Base-by-base conservation (phyloP, 2,329 filamentous ascomycete species). In the Pestalotiopsis sp. region DNA sequence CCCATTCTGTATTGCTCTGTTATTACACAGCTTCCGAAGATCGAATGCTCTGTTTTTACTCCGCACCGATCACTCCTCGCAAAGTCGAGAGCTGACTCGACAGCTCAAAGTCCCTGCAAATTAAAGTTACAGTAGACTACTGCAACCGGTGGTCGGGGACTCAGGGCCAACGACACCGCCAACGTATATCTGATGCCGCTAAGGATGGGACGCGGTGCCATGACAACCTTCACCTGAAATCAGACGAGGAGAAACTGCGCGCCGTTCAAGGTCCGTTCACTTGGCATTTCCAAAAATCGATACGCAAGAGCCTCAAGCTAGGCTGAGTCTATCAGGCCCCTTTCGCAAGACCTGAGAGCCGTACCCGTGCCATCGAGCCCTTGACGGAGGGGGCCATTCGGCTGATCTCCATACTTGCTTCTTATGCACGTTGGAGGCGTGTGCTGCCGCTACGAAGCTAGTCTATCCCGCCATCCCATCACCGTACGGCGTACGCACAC, bases 191-290 rank as follows among this genome's bases (percentile, higher is more conserved):
- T 64, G 61, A 64, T 52, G 61, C 61, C 61, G 61, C 61, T 64
- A 64, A 45, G n/a, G 27, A 23, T 3, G 27, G 61, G 9, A 64
- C 61, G 38, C 57, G 57, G 57, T 59, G 57, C 31, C 20, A 14
- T 52, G 59, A 62, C 27, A 23, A 20, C 23, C 59, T 64, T 64
- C 61, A 64, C 61, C 61, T 64, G 61, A 64, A 64, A 64, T 64
- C 61, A 23, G 61, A 52, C 23, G 61, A 39, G 25, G 61, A 45
- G 38, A 36, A 20, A 12, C 14, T 20, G 59, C 31, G 36, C 25
- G 27, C 59, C 25, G 27, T 62, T 62, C n/a, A 20, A 17, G 4
- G 31, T 14, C 59, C 25, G 45, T 52, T n/a, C 38, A 27, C 59
- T 62, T 62, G 59, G 59, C 59, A 23, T 12, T 5, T 27, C 27